Evolutionary conservation across 2,329 filamentous ascomycete genomes (phyloP).

Genomic region (Hyphodiscus sp.): DNA sequence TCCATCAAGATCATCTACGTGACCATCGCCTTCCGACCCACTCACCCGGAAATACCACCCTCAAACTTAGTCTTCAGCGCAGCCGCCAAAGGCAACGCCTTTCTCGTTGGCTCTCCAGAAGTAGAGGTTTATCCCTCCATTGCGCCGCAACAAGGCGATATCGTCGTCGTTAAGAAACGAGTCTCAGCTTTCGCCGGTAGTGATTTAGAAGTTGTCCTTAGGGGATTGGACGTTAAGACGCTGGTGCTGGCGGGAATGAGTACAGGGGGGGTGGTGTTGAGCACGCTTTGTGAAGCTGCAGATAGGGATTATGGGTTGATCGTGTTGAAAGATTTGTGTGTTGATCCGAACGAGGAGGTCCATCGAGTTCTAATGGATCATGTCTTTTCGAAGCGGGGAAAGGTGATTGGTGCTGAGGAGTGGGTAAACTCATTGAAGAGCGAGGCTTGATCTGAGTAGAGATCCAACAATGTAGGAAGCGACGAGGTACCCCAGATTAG

Average conservation of each 20-base stretch:
- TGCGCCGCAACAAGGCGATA: conserved; percentile 22
- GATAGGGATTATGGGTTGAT: conserved; percentile 33
- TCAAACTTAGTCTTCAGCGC: conserved; percentile 21
- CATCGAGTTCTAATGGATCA: conserved; percentile 31
- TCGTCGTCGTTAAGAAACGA: conserved; percentile 31
- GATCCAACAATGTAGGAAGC: background rate
- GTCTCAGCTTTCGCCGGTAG: conserved; percentile 32
- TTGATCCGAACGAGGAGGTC: conserved; percentile 30
- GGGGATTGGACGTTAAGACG: conserved; percentile 23
- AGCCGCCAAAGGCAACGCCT: conserved; percentile 18
- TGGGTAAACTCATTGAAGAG: conserved; percentile 22
- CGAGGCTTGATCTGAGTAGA: background rate
- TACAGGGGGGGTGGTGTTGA: conserved; percentile 33
- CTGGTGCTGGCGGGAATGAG: conserved; percentile 32
- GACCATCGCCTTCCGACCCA: conserved; percentile 28
- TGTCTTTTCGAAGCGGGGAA: conserved; percentile 29
- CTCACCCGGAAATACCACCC: conserved; percentile 28
- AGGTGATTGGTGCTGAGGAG: conserved; percentile 24
- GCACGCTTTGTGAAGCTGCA: conserved; percentile 31
- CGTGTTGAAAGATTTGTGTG: conserved; percentile 32
- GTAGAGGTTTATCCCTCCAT: conserved; percentile 11
- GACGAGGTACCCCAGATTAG: background rate
- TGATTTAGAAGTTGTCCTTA: conserved; percentile 32
- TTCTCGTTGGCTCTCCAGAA: conserved; percentile 21
- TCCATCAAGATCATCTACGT: conserved; percentile 30